Evolutionary conservation across 805 yeast species (phyloP).

Genomic region (Starmerella lactis-condensi): DNA sequence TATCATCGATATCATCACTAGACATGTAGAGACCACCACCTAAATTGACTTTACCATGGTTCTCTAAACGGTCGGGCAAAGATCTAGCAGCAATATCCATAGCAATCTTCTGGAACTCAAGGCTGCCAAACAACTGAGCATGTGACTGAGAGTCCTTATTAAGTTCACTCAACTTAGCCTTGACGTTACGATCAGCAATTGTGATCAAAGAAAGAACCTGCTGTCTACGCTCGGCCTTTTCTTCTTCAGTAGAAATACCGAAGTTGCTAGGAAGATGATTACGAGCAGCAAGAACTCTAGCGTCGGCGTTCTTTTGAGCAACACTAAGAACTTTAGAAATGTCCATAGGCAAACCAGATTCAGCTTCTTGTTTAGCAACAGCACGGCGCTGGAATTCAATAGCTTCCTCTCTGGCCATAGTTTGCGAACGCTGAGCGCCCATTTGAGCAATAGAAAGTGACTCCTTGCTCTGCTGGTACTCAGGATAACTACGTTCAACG

Average conservation of each 20-base stretch:
- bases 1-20: slow-evolving; percentile 52
- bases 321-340: slow-evolving; percentile 18
- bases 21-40: slow-evolving; percentile 80
- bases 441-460: too few relatives aligned
- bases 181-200: slow-evolving; percentile 18
- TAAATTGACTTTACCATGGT: slow-evolving; percentile 42
- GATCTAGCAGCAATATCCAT: slow-evolving; percentile 57
- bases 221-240: slow-evolving; percentile 17
- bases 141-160: slow-evolving; percentile 28
- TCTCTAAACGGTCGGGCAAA: slow-evolving; percentile 36
- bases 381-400: too few relatives aligned
- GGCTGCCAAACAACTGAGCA: slow-evolving; percentile 26
- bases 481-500: slow-evolving; percentile 22
- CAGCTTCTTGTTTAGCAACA: too few relatives aligned
- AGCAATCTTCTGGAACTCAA: slow-evolving; percentile 52
- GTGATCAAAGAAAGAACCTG: slow-evolving; percentile 16
- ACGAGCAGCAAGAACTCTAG: slow-evolving; percentile 12
- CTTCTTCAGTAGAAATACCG: slow-evolving; percentile 14
- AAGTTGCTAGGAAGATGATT: slow-evolving; percentile 14
- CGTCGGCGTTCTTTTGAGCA: slow-evolving; percentile 21
- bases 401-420: too few relatives aligned
- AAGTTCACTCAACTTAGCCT: slow-evolving; percentile 23
- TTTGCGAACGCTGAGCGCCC: too few relatives aligned
- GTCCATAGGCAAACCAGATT: slow-evolving; percentile 10
- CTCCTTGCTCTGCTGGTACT: too few relatives aligned